Evolutionary conservation across 192 early-diverging fungal genomes (phyloP).

Genomic region (Pilobolus umbonatus): DNA sequence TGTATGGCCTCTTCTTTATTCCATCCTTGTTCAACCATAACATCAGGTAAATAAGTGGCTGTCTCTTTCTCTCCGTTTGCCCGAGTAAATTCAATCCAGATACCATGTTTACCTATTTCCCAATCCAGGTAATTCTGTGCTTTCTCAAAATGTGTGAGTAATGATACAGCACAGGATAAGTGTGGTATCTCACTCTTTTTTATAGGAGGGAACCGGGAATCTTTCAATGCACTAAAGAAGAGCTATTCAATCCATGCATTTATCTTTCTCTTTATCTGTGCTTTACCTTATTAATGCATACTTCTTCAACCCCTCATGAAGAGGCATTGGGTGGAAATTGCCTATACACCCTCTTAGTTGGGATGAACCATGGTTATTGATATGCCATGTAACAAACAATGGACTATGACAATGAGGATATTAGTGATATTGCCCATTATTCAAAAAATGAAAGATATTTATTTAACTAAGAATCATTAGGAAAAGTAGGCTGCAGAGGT

Average conservation of each 20-base stretch:
- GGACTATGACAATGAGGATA: constrained; percentile 42
- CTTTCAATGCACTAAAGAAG: constrained; percentile 67
- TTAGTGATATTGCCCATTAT: not conserved
- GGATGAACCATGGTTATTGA: constrained; percentile 32
- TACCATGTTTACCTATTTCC: constrained; percentile 88
- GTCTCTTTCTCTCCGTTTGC: constrained; percentile 48
- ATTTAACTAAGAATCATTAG: constrained; percentile 55
- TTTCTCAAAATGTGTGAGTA: constrained; percentile 85
- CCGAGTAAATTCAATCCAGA: constrained; percentile 84
- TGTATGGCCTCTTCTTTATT: constrained; percentile 79
- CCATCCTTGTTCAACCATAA: constrained; percentile 88
- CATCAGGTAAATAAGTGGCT: constrained; percentile 91
- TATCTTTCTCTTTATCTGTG: not conserved
- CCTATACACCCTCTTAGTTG: constrained; percentile 90
- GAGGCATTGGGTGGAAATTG: constrained; percentile 69
- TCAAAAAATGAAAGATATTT: not conserved
- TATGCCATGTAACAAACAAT: constrained; percentile 83
- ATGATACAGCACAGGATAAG: constrained; percentile 76
- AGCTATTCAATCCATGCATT: not conserved
- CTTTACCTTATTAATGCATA: constrained; percentile 74
- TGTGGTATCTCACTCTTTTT: constrained; percentile 53
- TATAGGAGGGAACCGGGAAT: constrained; percentile 84
- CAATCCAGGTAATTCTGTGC: constrained; percentile 75
- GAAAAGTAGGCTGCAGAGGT: constrained; percentile 45
- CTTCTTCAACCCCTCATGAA: constrained; percentile 67